These are phyloP conservation scores for Fragaria ananassa DNA, from an alignment of 306 rosid species.

Conservation along the genomic window DNA sequence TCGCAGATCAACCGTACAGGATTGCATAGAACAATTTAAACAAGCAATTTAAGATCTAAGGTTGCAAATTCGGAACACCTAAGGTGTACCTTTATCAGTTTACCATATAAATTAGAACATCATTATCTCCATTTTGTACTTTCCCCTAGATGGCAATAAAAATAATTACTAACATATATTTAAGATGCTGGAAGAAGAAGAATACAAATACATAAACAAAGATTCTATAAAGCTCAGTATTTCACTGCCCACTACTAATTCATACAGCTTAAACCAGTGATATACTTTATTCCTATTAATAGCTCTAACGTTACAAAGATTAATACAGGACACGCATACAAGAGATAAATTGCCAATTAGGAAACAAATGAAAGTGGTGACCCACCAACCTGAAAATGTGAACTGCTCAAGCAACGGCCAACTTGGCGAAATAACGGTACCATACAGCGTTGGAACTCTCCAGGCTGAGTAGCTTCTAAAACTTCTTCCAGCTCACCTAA, in stretches of 20 bases:
- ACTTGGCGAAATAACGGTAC: conserved; percentile 81
- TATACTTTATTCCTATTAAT: neutral
- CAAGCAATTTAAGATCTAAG: neutral
- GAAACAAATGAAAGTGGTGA: conserved; percentile 21
- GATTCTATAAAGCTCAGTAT: neutral
- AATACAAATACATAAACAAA: neutral
- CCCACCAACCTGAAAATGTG: conserved; percentile 87
- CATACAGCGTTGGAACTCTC: conserved; percentile 92
- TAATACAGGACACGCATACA: conserved; percentile 1
- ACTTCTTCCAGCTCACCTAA: conserved; percentile 97
- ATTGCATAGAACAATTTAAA: neutral
- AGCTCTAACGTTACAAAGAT: conserved; percentile 12
- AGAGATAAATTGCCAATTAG: conserved; percentile 12
- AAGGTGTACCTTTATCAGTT: neutral
- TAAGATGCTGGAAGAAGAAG: neutral
- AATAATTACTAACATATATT: neutral
- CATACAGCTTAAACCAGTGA: neutral
- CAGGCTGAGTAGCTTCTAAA: conserved; percentile 89
- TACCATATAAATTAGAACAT: neutral
- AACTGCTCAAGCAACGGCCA: conserved; percentile 84
- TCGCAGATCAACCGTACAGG: neutral
- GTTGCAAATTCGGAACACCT: neutral
- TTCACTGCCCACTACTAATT: neutral
- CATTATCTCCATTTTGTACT: neutral
- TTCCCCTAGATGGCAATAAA: neutral